Percentiles rank a stretch among this genome's conserved stretches.
phyloP scores from a whole-genome alignment of 441 rosid species.

The Pelargonium cotyledonis region DNA sequence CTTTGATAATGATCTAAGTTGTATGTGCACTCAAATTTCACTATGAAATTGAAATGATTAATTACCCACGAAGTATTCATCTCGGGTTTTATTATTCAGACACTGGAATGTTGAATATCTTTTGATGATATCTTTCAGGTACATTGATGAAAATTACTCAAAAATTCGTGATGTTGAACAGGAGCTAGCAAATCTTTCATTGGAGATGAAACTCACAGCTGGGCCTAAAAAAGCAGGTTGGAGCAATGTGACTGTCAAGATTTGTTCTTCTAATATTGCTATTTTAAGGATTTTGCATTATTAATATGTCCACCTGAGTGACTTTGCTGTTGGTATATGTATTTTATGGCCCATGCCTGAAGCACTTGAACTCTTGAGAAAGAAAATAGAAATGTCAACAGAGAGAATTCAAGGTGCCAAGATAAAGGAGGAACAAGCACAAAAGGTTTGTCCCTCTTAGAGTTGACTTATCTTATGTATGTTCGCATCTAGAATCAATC shows the following conservation, averaged over 20 bases:
- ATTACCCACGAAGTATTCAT: neutral
- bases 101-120: neutral
- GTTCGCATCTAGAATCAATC: no score
- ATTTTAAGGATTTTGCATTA: neutral
- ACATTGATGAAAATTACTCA: conserved; percentile 79
- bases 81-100: neutral
- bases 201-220: conserved; percentile 94
- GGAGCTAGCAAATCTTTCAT: conserved; percentile 59
- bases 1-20: neutral
- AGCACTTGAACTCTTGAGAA: conserved; percentile 85
- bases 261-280: conserved; percentile 11
- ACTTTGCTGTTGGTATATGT: conserved; percentile 21
- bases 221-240: conserved; percentile 93
- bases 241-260: conserved; percentile 3
- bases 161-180: conserved; percentile 81
- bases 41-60: neutral
- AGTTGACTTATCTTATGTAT: conserved; percentile 11
- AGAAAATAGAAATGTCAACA: conserved; percentile 69
- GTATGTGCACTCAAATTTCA: neutral
- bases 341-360: conserved; percentile 19
- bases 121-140: conserved; percentile 31
- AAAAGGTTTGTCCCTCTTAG: conserved; percentile 44
- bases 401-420: conserved; percentile 66
- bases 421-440: conserved; percentile 73
- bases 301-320: conserved; percentile 17